Base-by-base conservation (phyloP, 2,329 filamentous ascomycete genomes). In the Harringtonia lauricola region DNA sequence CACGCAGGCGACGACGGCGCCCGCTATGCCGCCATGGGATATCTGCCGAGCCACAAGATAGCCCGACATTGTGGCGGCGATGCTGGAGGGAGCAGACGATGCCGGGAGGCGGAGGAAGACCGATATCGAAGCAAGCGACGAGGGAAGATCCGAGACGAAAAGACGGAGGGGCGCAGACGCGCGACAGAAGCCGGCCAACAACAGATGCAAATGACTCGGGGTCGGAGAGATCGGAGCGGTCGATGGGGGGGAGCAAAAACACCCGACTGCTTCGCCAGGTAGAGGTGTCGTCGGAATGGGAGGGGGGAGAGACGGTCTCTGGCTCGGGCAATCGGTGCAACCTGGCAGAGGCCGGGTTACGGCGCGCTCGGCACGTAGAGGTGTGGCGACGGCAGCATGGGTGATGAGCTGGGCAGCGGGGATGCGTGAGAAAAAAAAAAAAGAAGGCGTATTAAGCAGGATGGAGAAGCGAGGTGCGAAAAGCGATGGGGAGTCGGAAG, bases 11-110 rank as follows among this genome's bases (percentile, higher is more conserved):
- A 64, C 50, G 45, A 57, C 55, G 44, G 54, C 55, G 38, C 60
- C 61, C 33, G 59, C 61, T 39, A 63, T 58, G 47, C 51, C 55
- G 41, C 61, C 59, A 26, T 50, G 44, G 13, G 57, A 57, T 21
- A 61, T 49, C 12, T 43, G 41, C 28, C 51, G 48, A 26, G 47
- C 46, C 36, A 39, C 13, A 13, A 48, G 36, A 13, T n/a, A 40
- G 43, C 30, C 43, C 14, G 15, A 10, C 9, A 36, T n/a, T 28
- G 48, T 39, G 3, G 41, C 43, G 5, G 48, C 33, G 48, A 52
- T 51, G 41, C 8, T 9, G 33, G 28, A 24, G 19, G 14, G 22
- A 17, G 30, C n/a, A n/a, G n/a, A n/a, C n/a, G n/a, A n/a, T n/a
- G n/a, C n/a, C n/a, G n/a, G n/a, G n/a, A n/a, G n/a, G n/a, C n/a